Conservation (phyloP, 2,329 filamentous ascomycete genomes). For the Trichoderma sp. region DNA sequence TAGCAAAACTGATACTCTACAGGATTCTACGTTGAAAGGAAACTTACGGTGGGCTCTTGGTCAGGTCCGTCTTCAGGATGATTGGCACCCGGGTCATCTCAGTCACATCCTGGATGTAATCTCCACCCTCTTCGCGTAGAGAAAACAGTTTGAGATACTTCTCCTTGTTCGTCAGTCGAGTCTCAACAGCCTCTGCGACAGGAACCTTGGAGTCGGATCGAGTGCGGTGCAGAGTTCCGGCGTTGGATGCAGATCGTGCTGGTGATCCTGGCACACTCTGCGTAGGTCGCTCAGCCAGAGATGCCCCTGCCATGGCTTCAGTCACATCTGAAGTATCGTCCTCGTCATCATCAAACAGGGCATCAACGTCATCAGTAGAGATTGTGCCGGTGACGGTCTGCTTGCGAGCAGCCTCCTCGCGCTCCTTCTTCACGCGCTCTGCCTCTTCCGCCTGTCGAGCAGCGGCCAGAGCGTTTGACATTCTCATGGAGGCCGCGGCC, state of each 20-base stretch:
- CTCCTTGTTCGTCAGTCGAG: conserved; percentile 87
- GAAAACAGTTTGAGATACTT: conserved; percentile 92
- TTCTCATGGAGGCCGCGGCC: conserved; percentile 70
- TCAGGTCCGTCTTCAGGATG: conserved; percentile 96
- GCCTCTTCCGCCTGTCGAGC: conserved; percentile 80
- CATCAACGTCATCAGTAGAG: conserved; percentile 88
- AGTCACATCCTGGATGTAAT: conserved; percentile 96
- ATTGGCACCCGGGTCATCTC: conserved; percentile 99
- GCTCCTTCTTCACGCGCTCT: conserved; percentile 78
- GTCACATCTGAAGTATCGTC: conserved; percentile 82
- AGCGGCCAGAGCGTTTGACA: conserved; percentile 73
- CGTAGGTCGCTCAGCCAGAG: conserved; percentile 82
- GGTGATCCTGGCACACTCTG: conserved; percentile 95
- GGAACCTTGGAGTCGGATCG: conserved; percentile 93
- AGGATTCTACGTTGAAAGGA: not conserved
- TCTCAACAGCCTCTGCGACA: conserved; percentile 71
- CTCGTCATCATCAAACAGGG: conserved; percentile 89
- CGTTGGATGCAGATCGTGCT: conserved; percentile 68
- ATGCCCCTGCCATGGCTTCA: conserved; percentile 90
- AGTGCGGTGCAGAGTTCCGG: conserved; percentile 76
- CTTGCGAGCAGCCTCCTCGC: conserved; percentile 87
- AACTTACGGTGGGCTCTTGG: conserved; percentile 98
- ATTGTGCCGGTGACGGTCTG: conserved; percentile 95
- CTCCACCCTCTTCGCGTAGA: conserved; percentile 86
- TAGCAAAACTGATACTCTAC: conserved; percentile 24